Conservation (phyloP, 192 early-diverging fungal species). For the Backusella tuberculispora region DNA sequence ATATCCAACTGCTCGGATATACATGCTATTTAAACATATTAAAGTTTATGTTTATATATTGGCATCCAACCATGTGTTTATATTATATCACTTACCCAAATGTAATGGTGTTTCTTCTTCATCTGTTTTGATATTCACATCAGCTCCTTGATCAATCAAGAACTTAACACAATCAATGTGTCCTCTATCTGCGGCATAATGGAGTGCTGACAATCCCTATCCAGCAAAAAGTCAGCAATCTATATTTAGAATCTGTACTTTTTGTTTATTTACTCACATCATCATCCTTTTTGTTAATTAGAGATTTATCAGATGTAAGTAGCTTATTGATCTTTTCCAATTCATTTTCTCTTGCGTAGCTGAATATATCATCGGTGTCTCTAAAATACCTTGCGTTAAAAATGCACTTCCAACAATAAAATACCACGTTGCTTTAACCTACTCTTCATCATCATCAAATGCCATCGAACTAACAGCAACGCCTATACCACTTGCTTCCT, state of each 20-base stretch:
- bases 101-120: constrained; percentile 36
- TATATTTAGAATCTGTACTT: neutral
- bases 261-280: constrained; percentile 25
- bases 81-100: constrained; percentile 28
- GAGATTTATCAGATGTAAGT: neutral
- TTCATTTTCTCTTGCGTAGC: constrained; percentile 23
- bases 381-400: neutral
- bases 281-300: constrained; percentile 24
- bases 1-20: constrained; percentile 36
- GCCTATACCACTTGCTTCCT: constrained; percentile 9
- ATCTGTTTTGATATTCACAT: constrained; percentile 35
- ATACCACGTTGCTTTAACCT: neutral
- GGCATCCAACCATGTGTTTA: neutral
- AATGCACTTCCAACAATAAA: neutral
- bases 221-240: neutral
- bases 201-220: constrained; percentile 56
- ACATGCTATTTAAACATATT: constrained; percentile 26
- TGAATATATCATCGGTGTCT: constrained; percentile 23
- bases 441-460: constrained; percentile 28
- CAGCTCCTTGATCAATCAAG: constrained; percentile 41
- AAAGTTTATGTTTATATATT: neutral
- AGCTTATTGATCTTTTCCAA: constrained; percentile 3
- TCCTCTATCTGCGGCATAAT: constrained; percentile 59
- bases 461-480: constrained; percentile 48
- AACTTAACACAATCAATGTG: constrained; percentile 47